These are phyloP conservation scores for Amylocarpus encephaloides DNA, from an alignment of 2,329 filamentous ascomycete genomes.

Conservation along the genomic window DNA sequence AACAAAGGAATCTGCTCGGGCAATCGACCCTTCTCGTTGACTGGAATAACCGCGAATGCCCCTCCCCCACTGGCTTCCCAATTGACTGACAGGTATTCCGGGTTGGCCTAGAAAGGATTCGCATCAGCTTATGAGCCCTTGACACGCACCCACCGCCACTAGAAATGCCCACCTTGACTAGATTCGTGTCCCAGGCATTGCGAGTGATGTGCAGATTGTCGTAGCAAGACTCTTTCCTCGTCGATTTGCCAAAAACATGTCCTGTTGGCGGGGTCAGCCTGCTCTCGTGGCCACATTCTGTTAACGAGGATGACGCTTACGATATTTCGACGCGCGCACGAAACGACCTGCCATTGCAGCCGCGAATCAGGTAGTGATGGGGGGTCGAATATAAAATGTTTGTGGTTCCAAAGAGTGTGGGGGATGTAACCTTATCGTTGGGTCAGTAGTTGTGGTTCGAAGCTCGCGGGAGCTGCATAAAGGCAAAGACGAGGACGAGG, in stretches of 20 bases:
- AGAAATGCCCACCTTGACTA: constrained; percentile 70
- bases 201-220: constrained; percentile 95
- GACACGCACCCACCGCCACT: background rate
- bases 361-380: background rate
- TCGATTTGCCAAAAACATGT: constrained; percentile 95
- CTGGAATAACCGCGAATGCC: constrained; percentile 91
- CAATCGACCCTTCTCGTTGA: constrained; percentile 81
- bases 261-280: constrained; percentile 46
- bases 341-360: constrained; percentile 61
- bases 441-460: background rate
- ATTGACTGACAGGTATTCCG: constrained; percentile 93
- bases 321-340: constrained; percentile 68
- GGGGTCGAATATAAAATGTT: background rate
- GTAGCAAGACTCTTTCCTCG: constrained; percentile 96
- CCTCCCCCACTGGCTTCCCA: constrained; percentile 96
- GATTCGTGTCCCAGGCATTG: constrained; percentile 99
- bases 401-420: constrained; percentile 1
- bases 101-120: constrained; percentile 64
- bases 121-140: constrained; percentile 19
- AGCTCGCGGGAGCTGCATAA: background rate
- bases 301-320: constrained; percentile 39
- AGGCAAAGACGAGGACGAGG: too few relatives aligned
- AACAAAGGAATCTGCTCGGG: constrained; percentile 93
- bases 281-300: constrained; percentile 18
- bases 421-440: background rate